Evolutionary conservation across 1,284 basidiomycete genomes (phyloP).

Genomic region (Microbotryum intermedium): DNA sequence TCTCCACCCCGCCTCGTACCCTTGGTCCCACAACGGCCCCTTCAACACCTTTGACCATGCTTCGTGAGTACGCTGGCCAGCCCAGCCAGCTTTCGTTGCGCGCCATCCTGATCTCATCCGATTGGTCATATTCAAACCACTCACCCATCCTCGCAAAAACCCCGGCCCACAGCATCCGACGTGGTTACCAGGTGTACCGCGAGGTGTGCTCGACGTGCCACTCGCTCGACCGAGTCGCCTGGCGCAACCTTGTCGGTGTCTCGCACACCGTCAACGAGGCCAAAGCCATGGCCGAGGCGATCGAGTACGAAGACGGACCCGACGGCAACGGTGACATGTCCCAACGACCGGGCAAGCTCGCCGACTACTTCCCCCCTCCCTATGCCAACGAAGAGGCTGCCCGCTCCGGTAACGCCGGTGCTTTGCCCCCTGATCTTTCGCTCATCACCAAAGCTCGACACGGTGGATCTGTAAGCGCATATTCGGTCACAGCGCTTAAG

Average conservation of each 20-base stretch:
- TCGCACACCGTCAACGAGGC: constrained; percentile 91
- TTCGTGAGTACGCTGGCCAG: constrained; percentile 35
- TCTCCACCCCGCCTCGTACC: constrained; percentile 78
- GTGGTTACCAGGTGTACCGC: constrained; percentile 97
- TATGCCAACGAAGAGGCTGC: constrained; percentile 99
- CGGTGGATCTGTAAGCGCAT: constrained; percentile 64
- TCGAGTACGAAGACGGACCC: constrained; percentile 95
- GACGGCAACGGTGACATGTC: constrained; percentile 97
- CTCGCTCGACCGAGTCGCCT: constrained; percentile 97
- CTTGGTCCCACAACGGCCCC: constrained; percentile 81
- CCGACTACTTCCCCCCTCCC: constrained; percentile 91
- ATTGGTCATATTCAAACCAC: constrained; percentile 5
- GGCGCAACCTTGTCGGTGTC: constrained; percentile 98
- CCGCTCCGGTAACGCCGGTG: constrained; percentile 85
- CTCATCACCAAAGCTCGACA: constrained; percentile 98
- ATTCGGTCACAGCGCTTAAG: constrained; percentile 37
- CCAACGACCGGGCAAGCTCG: constrained; percentile 90
- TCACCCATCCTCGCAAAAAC: background rate
- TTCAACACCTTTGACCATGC: constrained; percentile 94
- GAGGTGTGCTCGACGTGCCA: constrained; percentile 99
- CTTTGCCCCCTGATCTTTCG: constrained; percentile 92
- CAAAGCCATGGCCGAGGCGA: constrained; percentile 87
- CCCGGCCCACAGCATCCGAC: constrained; percentile 63
- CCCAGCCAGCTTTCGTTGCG: no score
- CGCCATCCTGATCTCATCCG: background rate